A percentile compares a stretch with the other conserved stretches of the same genome.
phyloP scores from a whole-genome alignment of 352 stramenopile genomes.

The Halophytophthora polymorphica region DNA sequence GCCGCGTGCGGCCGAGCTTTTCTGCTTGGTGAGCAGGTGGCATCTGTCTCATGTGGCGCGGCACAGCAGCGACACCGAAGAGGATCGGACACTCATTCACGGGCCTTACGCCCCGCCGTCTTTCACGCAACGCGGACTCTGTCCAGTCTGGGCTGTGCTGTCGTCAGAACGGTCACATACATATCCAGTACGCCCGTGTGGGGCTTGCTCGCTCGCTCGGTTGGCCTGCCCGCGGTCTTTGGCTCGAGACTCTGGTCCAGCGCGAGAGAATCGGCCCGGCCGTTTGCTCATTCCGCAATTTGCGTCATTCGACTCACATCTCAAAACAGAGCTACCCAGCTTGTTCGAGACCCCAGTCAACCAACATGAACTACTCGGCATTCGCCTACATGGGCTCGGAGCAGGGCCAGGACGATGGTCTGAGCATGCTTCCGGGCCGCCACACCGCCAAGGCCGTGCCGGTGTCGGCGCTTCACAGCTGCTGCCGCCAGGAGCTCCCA shows the following conservation, averaged over 20 bases:
- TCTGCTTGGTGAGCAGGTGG: too few relatives aligned
- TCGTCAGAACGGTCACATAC: too few relatives aligned
- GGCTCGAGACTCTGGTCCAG: neutral
- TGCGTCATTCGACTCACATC: slow-evolving; percentile 15
- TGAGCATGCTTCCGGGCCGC: slow-evolving; percentile 13
- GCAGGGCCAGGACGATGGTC: slow-evolving; percentile 13
- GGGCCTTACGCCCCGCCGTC: too few relatives aligned
- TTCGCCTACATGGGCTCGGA: slow-evolving; percentile 18
- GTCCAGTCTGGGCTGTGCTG: too few relatives aligned
- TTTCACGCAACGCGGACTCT: too few relatives aligned
- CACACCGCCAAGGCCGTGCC: slow-evolving; percentile 39
- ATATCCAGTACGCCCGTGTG: too few relatives aligned
- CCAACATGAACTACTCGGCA: slow-evolving; percentile 30
- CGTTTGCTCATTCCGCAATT: slow-evolving; percentile 21
- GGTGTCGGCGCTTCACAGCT: slow-evolving; percentile 43
- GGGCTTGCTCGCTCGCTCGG: too few relatives aligned
- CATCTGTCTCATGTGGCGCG: too few relatives aligned
- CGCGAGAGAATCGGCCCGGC: neutral
- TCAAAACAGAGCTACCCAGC: slow-evolving; percentile 5
- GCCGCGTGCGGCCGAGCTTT: too few relatives aligned
- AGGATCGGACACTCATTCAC: too few relatives aligned
- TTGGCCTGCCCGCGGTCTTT: too few relatives aligned
- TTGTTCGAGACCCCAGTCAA: slow-evolving; percentile 9
- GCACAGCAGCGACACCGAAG: too few relatives aligned
- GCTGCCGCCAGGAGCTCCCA: slow-evolving; percentile 39